A percentile compares a stretch with the other conserved stretches of the same genome.
Conservation (phyloP, 2,329 filamentous ascomycete genomes). For the Diaporthe sp. region DNA sequence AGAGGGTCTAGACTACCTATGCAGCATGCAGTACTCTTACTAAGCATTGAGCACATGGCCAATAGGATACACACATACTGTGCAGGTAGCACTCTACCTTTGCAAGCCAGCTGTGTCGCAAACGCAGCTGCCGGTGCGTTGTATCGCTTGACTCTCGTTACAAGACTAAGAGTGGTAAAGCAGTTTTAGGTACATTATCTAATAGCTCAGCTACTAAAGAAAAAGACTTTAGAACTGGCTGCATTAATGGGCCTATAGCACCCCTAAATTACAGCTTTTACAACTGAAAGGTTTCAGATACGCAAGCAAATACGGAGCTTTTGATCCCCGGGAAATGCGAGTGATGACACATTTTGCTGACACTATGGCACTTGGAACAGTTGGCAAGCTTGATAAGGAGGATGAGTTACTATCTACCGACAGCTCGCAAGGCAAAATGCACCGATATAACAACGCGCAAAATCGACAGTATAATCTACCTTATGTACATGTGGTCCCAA, state of each 20-base stretch:
- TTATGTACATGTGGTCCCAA: not conserved
- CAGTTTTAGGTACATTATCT: too few relatives aligned
- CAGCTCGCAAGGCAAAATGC: not conserved
- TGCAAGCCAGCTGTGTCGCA: too few relatives aligned
- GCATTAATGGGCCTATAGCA: too few relatives aligned
- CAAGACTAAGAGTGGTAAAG: too few relatives aligned
- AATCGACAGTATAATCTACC: not conserved
- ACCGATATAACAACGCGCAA: not conserved
- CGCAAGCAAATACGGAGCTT: too few relatives aligned
- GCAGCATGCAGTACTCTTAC: not conserved
- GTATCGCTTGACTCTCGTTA: too few relatives aligned
- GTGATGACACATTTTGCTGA: not conserved
- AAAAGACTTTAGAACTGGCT: too few relatives aligned
- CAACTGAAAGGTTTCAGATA: too few relatives aligned
- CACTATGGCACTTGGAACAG: not conserved
- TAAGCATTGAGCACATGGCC: not conserved
- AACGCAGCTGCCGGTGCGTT: too few relatives aligned
- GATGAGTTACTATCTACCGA: not conserved
- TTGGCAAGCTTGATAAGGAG: not conserved
- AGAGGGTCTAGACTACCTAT: not conserved
- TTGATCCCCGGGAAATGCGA: too few relatives aligned
- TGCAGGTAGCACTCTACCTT: not conserved
- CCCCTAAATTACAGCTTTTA: too few relatives aligned
- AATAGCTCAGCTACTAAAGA: too few relatives aligned
- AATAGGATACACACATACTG: not conserved